Conservation (phyloP, 176 grass and related monocot genomes). For the Lolium perenne region DNA sequence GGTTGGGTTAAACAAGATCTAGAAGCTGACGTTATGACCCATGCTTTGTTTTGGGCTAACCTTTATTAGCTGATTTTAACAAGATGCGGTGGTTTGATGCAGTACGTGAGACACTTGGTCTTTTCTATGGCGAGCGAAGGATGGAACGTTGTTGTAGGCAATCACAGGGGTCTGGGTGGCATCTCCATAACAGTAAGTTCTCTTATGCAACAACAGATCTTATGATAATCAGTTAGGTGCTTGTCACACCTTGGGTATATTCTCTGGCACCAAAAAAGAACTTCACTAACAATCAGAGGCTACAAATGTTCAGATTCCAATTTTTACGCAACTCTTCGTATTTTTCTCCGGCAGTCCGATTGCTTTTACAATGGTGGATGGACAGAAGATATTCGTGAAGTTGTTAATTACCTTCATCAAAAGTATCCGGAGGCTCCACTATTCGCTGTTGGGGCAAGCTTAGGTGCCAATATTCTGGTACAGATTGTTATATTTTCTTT, state of each 20-base stretch:
- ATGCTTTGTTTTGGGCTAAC: slow-evolving; percentile 13
- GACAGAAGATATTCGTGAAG: slow-evolving; percentile 88
- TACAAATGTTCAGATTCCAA: background rate
- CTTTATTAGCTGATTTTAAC: slow-evolving; percentile 31
- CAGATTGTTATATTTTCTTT: slow-evolving; percentile 17
- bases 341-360: slow-evolving; percentile 69
- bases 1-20: slow-evolving; percentile 28
- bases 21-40: slow-evolving; percentile 9
- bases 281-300: slow-evolving; percentile 13
- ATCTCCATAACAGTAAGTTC: slow-evolving; percentile 91
- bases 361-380: slow-evolving; percentile 99
- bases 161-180: slow-evolving; percentile 91
- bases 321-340: slow-evolving; percentile 22
- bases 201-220: slow-evolving; percentile 25
- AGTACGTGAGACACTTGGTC: slow-evolving; percentile 91
- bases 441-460: slow-evolving; percentile 90
- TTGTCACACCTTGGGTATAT: background rate
- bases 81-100: slow-evolving; percentile 35
- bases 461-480: slow-evolving; percentile 98
- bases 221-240: slow-evolving; percentile 4
- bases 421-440: slow-evolving; percentile 76
- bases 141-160: slow-evolving; percentile 92
- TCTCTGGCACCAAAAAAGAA: background rate
- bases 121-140: slow-evolving; percentile 74
- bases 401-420: slow-evolving; percentile 89